Conservation (phyloP, 1,139 yeast genomes). For the Arxiozyma slooffiae region DNA sequence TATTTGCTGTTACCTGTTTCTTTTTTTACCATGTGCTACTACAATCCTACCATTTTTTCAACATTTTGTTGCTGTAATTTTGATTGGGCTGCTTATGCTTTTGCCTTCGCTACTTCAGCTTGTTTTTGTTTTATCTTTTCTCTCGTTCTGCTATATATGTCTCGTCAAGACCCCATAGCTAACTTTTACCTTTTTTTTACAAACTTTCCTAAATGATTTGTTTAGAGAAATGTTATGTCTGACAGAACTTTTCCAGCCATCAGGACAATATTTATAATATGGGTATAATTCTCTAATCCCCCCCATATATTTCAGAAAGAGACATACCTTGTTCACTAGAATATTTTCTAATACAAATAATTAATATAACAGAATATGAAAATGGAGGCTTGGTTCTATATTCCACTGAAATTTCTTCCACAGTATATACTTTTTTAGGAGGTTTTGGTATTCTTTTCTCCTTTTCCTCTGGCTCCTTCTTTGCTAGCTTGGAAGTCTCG, state of each 20-base stretch:
- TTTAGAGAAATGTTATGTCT: conserved; percentile 80
- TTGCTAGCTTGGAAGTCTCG: conserved; percentile 4
- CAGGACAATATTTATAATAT: conserved; percentile 84
- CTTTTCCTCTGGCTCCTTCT: conserved; percentile 8
- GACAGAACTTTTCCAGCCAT: conserved; percentile 95
- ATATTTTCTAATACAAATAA: conserved; percentile 61
- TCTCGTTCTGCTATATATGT: conserved; percentile 68
- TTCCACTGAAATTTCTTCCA: conserved; percentile 80
- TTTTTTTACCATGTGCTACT: conserved; percentile 16
- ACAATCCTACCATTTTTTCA: conserved; percentile 32
- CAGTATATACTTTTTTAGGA: conserved; percentile 49
- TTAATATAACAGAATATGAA: conserved; percentile 70
- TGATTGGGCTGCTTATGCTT: conserved; percentile 47
- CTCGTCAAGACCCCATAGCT: conserved; percentile 89
- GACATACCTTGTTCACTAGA: conserved; percentile 67
- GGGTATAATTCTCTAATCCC: conserved; percentile 84
- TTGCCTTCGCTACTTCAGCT: conserved; percentile 50
- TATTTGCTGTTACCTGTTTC: conserved; percentile 20
- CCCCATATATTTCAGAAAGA: conserved; percentile 71
- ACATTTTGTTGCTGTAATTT: conserved; percentile 42
- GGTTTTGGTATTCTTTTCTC: conserved; percentile 45
- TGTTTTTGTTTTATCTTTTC: conserved; percentile 67
- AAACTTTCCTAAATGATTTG: conserved; percentile 68
- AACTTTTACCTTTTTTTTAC: conserved; percentile 79
- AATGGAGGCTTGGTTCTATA: conserved; percentile 73